These are phyloP conservation scores for Phialocephala subalpina DNA, from an alignment of 2,329 filamentous ascomycete genomes.

Conservation along the genomic window DNA sequence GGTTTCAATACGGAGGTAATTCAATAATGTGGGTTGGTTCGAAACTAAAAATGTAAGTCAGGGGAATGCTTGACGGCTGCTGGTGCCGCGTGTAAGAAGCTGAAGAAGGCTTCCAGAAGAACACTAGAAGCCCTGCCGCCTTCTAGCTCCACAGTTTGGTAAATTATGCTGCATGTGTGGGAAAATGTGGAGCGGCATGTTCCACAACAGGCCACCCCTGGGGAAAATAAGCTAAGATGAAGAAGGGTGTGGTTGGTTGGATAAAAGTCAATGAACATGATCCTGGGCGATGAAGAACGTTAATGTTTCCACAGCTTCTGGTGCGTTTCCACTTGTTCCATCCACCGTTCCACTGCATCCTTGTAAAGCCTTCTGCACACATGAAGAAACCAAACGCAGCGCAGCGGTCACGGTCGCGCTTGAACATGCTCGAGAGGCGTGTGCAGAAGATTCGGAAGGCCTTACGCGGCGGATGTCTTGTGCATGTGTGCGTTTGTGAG, in stretches of 20 bases:
- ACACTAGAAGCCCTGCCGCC: constrained; percentile 14
- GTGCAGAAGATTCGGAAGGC: not conserved
- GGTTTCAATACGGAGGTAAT: not conserved
- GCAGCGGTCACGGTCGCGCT: constrained; percentile 12
- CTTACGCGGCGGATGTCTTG: not conserved
- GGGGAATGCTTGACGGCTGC: not conserved
- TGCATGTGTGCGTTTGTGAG: not conserved
- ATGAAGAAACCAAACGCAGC: not conserved
- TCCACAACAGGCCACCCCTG: not conserved
- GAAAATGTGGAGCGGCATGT: no score
- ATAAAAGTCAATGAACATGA: not conserved
- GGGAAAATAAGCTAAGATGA: not conserved
- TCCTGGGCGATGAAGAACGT: no score
- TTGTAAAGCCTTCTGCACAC: not conserved
- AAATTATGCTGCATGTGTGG: not conserved
- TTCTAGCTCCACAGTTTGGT: not conserved
- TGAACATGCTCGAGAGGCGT: not conserved
- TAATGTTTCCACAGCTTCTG: constrained; percentile 21
- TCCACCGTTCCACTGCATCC: constrained; percentile 9
- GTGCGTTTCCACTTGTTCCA: constrained; percentile 24
- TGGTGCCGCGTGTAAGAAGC: not conserved
- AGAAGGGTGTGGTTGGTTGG: not conserved
- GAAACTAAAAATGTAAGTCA: not conserved
- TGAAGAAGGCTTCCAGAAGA: constrained; percentile 18
- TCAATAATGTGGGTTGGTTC: not conserved